Evolutionary conservation across 805 yeast genomes (phyloP).

Genomic region (Starmerella riodocensis): DNA sequence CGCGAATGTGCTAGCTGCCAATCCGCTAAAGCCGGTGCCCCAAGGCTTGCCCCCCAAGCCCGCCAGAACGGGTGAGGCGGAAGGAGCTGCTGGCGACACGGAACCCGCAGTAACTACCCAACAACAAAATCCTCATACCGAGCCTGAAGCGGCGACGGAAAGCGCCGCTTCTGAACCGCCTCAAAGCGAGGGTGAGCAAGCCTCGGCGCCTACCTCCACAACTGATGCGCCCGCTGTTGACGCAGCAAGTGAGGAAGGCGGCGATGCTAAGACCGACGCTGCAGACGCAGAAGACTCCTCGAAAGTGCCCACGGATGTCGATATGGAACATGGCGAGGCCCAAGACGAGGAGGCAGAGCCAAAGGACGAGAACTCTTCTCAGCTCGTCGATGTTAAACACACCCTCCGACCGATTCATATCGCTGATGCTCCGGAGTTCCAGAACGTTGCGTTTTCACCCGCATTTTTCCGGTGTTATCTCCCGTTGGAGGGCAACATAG

Average conservation of each 20-base stretch:
- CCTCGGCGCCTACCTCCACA: background rate
- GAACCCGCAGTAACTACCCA: no score
- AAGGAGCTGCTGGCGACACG: no score
- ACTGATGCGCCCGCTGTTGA: background rate
- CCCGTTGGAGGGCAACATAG: conserved; percentile 34
- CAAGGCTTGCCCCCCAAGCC: background rate
- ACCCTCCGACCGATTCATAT: conserved; percentile 27
- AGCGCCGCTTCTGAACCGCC: background rate
- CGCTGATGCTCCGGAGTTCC: conserved; percentile 18
- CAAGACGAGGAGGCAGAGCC: conserved; percentile 2
- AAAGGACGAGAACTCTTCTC: background rate
- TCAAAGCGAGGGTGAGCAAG: background rate
- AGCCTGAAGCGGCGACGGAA: background rate
- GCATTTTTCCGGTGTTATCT: conserved; percentile 13
- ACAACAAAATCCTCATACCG: no score
- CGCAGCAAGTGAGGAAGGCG: background rate
- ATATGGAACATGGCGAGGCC: background rate
- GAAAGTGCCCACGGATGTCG: background rate
- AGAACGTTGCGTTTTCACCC: conserved; percentile 2
- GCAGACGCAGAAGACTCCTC: background rate
- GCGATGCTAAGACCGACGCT: background rate
- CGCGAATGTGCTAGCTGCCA: conserved; percentile 16
- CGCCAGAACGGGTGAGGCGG: background rate
- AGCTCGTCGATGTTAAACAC: conserved; percentile 11
- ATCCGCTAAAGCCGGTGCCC: conserved; percentile 6